A percentile compares a stretch with the other conserved stretches of the same genome.
Evolutionary conservation across 2,329 filamentous ascomycete genomes (phyloP).

Genomic region (Botrytis byssoidea): DNA sequence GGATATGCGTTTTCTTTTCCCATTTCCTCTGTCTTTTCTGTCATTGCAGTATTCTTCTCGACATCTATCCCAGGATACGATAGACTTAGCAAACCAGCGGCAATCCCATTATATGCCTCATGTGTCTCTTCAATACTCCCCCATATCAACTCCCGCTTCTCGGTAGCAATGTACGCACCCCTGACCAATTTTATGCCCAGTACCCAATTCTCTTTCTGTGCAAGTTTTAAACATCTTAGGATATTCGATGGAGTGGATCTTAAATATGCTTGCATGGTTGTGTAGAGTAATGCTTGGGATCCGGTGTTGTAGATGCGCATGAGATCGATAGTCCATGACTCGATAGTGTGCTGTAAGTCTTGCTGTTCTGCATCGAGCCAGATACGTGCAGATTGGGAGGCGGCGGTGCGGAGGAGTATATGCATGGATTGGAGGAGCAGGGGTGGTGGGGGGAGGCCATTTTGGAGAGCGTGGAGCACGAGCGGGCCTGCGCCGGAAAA

Average conservation of each 20-base stretch:
- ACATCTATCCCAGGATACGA: conserved; percentile 38
- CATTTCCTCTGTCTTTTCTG: not conserved
- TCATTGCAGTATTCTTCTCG: conserved; percentile 16
- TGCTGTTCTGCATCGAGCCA: conserved; percentile 56
- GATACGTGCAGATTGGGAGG: conserved; percentile 43
- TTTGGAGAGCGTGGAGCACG: conserved; percentile 44
- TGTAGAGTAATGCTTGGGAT: conserved; percentile 46
- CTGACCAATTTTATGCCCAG: conserved; percentile 53
- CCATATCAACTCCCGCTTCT: conserved; percentile 47
- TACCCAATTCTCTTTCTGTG: conserved; percentile 48
- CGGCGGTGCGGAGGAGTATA: conserved; percentile 32
- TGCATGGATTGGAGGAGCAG: conserved; percentile 45
- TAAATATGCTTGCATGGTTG: conserved; percentile 54
- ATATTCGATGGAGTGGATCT: conserved; percentile 48
- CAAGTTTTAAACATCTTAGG: conserved; percentile 45
- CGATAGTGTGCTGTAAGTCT: conserved; percentile 50
- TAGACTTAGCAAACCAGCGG: conserved; percentile 46
- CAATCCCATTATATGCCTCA: conserved; percentile 55
- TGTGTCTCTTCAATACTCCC: conserved; percentile 49
- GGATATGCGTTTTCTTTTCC: conserved; percentile 20
- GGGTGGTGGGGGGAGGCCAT: conserved; percentile 42
- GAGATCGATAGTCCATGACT: conserved; percentile 51
- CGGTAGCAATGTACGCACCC: conserved; percentile 52
- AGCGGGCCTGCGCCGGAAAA: conserved; percentile 49
- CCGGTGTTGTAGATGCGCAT: conserved; percentile 52